Base-by-base conservation (phyloP, 257 asterid species). In the Leptodermis oblonga region DNA sequence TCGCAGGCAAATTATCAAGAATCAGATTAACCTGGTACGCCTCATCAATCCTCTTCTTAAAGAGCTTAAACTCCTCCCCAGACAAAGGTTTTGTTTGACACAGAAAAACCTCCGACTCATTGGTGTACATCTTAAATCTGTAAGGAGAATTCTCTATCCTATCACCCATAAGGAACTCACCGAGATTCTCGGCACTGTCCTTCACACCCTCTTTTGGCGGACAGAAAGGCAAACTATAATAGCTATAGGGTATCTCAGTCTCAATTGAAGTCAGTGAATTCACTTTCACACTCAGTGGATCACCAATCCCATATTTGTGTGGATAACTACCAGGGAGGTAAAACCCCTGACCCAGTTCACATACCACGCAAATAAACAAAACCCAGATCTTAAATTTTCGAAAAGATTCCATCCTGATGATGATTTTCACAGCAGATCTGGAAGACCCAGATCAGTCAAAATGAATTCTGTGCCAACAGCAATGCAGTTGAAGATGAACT, bases 151-250 rank as follows among this genome's bases (percentile, higher is more conserved):
- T 89, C 86, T 91, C 97, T 26, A 89, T 91, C 82, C 95, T 82
- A 77, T 91, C 97, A 45, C 97, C 97, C 97, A 91, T 88, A 14
- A 91, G 95, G 46, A 91, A 84, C 90, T 91, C 97, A 62, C 96
- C 97, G 14, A 91, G 93, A 79, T 91, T 91, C 59, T 91, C 97
- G 0, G 92, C 95, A 70, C 93, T 89, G 73, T 91, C 96, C 83
- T 86, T 91, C 10, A 91, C 82, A 13, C 97, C 96, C 56, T 86
- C 97, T 58, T 34, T 61, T 3, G 96, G 95, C 72, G 4, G 62
- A 70, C 97, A 91, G 80, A 87, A 89, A 23, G 97, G 96, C 72
- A 91, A 78, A 68, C 95, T 89, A 49, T 91, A 91, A 79, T 91
- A 91, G 80, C 93, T 77, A 68, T 76, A 91, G 68, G 97, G 97